Conservation (phyloP, 2,329 filamentous ascomycete genomes). For the Beauveria brongniartii region DNA sequence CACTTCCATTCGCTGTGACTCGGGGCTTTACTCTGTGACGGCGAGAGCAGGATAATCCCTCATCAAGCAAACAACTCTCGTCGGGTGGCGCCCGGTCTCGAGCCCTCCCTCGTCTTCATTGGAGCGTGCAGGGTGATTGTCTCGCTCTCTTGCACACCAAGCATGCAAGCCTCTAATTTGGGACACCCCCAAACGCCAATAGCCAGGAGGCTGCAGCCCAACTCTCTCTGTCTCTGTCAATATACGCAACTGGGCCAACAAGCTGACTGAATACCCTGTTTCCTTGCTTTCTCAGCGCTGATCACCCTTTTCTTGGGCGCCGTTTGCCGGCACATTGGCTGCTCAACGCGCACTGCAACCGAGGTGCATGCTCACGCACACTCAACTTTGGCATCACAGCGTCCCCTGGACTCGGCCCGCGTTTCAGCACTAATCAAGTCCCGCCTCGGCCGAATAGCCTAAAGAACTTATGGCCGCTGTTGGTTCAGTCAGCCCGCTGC, state of each 20-base stretch:
- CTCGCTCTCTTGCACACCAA: slow-evolving; percentile 3
- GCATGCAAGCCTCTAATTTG: slow-evolving; percentile 6
- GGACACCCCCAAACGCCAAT: not conserved
- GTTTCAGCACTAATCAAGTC: not conserved
- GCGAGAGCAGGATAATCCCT: not conserved
- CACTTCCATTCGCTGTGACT: not conserved
- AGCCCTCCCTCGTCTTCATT: not conserved
- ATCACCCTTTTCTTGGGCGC: not conserved
- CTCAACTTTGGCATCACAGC: not conserved
- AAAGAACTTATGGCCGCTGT: not conserved
- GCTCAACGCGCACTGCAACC: not conserved
- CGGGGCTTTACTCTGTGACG: not conserved
- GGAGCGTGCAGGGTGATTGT: not conserved
- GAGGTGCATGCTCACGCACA: not conserved
- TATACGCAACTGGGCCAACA: not conserved
- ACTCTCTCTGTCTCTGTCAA: too few relatives aligned
- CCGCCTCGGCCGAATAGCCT: not conserved
- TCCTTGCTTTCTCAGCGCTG: not conserved
- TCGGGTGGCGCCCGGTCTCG: not conserved
- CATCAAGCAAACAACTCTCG: slow-evolving; percentile 1
- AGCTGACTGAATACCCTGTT: not conserved
- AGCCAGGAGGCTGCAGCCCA: not conserved
- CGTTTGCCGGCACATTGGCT: not conserved
- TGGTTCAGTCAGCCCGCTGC: not conserved
- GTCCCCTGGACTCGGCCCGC: not conserved